A percentile compares a stretch with the other conserved stretches of the same genome.
Evolutionary conservation across 2,329 filamentous ascomycete species (phyloP).

Genomic region (Venturiaceae sp.): DNA sequence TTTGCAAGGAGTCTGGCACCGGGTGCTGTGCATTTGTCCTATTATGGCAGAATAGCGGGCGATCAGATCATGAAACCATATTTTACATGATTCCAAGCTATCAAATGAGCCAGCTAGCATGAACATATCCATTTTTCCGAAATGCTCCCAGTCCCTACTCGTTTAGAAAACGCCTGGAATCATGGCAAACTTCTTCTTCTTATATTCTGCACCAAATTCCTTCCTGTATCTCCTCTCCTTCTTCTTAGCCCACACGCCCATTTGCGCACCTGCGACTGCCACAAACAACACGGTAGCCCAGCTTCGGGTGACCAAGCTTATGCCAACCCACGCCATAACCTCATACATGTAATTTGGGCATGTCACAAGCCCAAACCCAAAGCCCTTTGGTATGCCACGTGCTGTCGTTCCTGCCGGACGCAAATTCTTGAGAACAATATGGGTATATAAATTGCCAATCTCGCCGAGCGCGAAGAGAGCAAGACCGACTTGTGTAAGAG

Average conservation of each 20-base stretch:
- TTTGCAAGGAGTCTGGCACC: no score
- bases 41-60: no score
- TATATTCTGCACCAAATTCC: constrained; percentile 88
- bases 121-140: not conserved
- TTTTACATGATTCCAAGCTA: not conserved
- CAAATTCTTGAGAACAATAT: constrained; percentile 68
- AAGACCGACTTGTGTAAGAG: constrained; percentile 38
- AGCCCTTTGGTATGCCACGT: constrained; percentile 75
- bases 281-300: constrained; percentile 72
- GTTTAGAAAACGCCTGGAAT: constrained; percentile 54
- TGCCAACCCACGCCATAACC: constrained; percentile 72
- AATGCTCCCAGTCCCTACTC: not conserved
- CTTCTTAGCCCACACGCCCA: constrained; percentile 80
- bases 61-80: no score
- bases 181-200: constrained; percentile 83
- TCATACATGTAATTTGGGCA: constrained; percentile 98
- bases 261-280: constrained; percentile 61
- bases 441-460: constrained; percentile 68
- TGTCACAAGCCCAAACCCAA: constrained; percentile 79
- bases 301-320: constrained; percentile 71
- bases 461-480: constrained; percentile 70
- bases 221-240: constrained; percentile 86
- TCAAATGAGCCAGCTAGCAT: not conserved
- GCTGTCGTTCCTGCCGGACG: constrained; percentile 70
- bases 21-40: no score